phyloP scores from a whole-genome alignment of 1,139 yeast species.

The Tardiomyces blankii region DNA sequence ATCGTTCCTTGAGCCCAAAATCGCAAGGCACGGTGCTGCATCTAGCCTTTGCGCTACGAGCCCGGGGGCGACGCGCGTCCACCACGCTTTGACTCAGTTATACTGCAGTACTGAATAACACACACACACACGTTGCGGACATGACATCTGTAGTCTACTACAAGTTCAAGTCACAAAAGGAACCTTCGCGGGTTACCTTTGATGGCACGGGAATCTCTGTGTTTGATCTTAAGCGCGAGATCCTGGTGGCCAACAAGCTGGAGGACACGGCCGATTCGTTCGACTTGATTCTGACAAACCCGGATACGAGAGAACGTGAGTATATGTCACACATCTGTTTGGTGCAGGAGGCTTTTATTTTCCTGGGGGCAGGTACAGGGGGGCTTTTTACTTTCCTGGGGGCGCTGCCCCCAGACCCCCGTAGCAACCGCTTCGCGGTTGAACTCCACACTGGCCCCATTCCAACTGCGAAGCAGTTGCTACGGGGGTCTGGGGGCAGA shows the following conservation, averaged over 20 bases:
- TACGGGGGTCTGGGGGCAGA: no score
- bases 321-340: not conserved
- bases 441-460: no score
- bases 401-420: no score
- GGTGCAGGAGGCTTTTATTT: slow-evolving; percentile 33
- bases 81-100: no score
- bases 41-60: no score
- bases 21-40: no score
- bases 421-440: no score
- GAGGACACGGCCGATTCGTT: slow-evolving; percentile 73
- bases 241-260: slow-evolving; percentile 67
- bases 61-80: no score
- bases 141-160: slow-evolving; percentile 93
- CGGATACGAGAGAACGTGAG: slow-evolving; percentile 47
- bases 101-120: no score
- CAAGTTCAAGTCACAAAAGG: slow-evolving; percentile 75
- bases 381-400: slow-evolving; percentile 66
- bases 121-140: not conserved
- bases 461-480: no score
- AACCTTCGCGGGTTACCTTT: slow-evolving; percentile 67
- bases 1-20: no score
- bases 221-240: slow-evolving; percentile 86
- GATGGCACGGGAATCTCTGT: slow-evolving; percentile 97
- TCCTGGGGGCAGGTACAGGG: slow-evolving; percentile 41
- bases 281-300: slow-evolving; percentile 62